These are phyloP conservation scores for Elaphomyces granulatus DNA, from an alignment of 495 filamentous ascomycete genomes.

Conservation along the genomic window DNA sequence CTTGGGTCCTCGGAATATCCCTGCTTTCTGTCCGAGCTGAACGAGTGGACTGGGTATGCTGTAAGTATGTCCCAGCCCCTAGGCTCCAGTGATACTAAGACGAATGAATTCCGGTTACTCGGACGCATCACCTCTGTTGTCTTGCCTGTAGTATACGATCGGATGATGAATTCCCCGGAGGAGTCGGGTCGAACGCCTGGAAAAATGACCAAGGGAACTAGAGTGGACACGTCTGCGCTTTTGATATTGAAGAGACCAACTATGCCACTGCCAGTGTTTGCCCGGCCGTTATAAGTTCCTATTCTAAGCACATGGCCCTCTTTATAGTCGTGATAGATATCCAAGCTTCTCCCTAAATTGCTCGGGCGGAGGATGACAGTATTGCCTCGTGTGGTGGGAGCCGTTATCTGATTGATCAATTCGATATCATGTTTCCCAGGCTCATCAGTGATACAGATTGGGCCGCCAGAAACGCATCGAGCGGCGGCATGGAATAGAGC, in stretches of 20 bases:
- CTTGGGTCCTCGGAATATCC: neutral
- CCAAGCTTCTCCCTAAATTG: constrained; percentile 50
- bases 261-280: constrained; percentile 54
- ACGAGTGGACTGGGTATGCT: constrained; percentile 47
- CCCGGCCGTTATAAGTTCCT: constrained; percentile 53
- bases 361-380: constrained; percentile 68
- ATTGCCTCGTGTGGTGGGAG: constrained; percentile 46
- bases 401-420: constrained; percentile 66
- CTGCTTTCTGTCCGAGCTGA: constrained; percentile 24
- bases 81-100: constrained; percentile 45
- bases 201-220: constrained; percentile 57
- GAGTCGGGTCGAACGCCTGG: constrained; percentile 40
- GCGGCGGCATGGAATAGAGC: constrained; percentile 78
- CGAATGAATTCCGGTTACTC: constrained; percentile 21
- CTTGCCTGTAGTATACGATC: constrained; percentile 53
- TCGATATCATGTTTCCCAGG: constrained; percentile 64
- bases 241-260: constrained; percentile 76
- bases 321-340: constrained; percentile 61
- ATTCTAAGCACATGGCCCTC: constrained; percentile 61
- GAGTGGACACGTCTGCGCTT: constrained; percentile 38
- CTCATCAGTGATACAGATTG: constrained; percentile 83
- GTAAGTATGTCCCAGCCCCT: constrained; percentile 73
- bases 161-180: constrained; percentile 46
- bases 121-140: constrained; percentile 37
- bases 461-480: constrained; percentile 78